A percentile compares a stretch with the other conserved stretches of the same genome.
These are phyloP conservation scores for Strigomonas culicis DNA, from an alignment of 208 protist genomes.

Conservation along the genomic window DNA sequence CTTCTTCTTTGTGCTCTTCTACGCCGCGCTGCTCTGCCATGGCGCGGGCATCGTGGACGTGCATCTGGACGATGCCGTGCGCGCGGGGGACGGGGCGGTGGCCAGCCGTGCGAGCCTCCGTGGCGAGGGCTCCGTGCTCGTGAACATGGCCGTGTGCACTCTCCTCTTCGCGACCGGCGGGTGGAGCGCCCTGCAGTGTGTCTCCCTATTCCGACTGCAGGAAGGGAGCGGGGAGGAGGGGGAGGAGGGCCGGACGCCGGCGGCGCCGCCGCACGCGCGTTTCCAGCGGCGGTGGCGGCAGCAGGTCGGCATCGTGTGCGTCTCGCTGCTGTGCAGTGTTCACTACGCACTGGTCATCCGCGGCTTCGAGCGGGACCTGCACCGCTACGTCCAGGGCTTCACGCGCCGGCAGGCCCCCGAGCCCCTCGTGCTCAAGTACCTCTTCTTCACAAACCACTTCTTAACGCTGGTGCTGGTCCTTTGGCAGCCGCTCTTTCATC, in stretches of 20 bases:
- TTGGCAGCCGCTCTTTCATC: constrained; percentile 78
- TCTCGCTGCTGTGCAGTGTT: neutral
- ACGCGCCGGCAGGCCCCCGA: neutral
- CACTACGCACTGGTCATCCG: neutral
- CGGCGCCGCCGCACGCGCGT: too few relatives aligned
- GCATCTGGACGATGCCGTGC: constrained; percentile 1
- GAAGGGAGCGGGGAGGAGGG: neutral
- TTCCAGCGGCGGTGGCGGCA: too few relatives aligned
- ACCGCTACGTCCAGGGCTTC: neutral
- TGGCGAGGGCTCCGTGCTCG: too few relatives aligned
- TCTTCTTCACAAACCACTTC: neutral
- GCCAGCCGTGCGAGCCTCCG: too few relatives aligned
- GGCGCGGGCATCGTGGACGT: constrained; percentile 43
- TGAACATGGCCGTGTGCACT: neutral
- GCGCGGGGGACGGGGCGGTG: neutral
- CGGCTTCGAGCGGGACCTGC: neutral
- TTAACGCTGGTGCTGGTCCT: constrained; percentile 42
- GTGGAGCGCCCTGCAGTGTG: neutral
- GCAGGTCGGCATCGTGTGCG: neutral
- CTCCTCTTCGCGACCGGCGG: neutral
- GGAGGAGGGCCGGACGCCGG: too few relatives aligned
- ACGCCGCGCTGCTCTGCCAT: constrained; percentile 34
- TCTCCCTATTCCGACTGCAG: neutral
- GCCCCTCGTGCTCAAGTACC: neutral
- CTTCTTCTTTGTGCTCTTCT: constrained; percentile 42